Percentiles rank a stretch among this genome's conserved stretches.
These are phyloP conservation scores for Rhizopogon vinicolor DNA, from an alignment of 768 basidiomycete genomes.

Conservation along the genomic window DNA sequence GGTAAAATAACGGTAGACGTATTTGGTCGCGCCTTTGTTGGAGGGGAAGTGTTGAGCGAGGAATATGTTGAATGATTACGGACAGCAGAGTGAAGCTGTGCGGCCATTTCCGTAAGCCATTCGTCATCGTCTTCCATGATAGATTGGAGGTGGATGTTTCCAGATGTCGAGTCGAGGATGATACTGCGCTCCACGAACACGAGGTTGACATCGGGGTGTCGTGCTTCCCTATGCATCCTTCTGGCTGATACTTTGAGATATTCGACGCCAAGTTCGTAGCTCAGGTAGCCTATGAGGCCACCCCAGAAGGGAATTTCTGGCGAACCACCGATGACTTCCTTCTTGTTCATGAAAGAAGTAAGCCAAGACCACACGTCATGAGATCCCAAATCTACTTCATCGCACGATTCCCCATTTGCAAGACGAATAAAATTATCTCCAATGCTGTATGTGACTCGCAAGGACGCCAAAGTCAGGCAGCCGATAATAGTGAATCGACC, in stretches of 20 bases:
- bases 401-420: slow-evolving; percentile 28
- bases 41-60: slow-evolving; percentile 12
- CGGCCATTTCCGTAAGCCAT: slow-evolving; percentile 53
- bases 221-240: slow-evolving; percentile 17
- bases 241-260: slow-evolving; percentile 44
- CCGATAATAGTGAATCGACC: slow-evolving; percentile 74
- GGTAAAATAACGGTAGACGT: slow-evolving; percentile 44
- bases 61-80: slow-evolving; percentile 9
- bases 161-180: slow-evolving; percentile 55
- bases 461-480: slow-evolving; percentile 47
- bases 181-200: slow-evolving; percentile 78
- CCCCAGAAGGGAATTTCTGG: slow-evolving; percentile 76
- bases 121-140: slow-evolving; percentile 48
- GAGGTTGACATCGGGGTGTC: slow-evolving; percentile 70
- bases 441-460: slow-evolving; percentile 54
- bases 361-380: slow-evolving; percentile 73
- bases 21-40: slow-evolving; percentile 18
- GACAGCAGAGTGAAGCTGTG: slow-evolving; percentile 11
- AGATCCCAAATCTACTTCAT: slow-evolving; percentile 39
- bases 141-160: slow-evolving; percentile 59
- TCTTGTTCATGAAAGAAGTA: slow-evolving; percentile 59
- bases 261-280: slow-evolving; percentile 73
- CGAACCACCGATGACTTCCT: slow-evolving; percentile 42
- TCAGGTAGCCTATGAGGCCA: slow-evolving; percentile 71
- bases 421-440: slow-evolving; percentile 47